Conservation (phyloP, 2,329 filamentous ascomycete genomes). For the Penicillium rolfsii region DNA sequence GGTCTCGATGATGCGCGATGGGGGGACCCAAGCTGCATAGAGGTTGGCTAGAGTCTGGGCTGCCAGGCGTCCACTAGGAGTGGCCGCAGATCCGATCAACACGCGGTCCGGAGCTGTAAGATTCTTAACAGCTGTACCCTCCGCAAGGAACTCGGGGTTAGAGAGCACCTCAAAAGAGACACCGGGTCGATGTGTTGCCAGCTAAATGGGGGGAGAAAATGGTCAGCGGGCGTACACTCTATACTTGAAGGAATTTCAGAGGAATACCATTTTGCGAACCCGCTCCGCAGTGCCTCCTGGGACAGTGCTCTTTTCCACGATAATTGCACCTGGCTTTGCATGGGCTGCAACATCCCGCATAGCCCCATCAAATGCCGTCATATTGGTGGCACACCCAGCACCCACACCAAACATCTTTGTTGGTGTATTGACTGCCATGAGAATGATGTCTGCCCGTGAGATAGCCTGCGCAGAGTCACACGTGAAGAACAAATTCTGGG, state of each 20-base stretch:
- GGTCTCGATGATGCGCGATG: constrained; percentile 68
- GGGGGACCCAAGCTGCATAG: constrained; percentile 72
- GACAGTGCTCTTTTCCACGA: constrained; percentile 82
- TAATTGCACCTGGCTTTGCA: constrained; percentile 68
- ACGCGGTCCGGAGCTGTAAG: constrained; percentile 72
- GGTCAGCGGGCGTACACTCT: constrained; percentile 7
- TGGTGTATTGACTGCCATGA: constrained; percentile 78
- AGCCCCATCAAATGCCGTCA: constrained; percentile 72
- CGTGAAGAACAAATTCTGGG: constrained; percentile 73
- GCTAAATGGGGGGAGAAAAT: constrained; percentile 19
- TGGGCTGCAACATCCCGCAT: constrained; percentile 68
- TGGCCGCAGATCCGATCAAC: constrained; percentile 70
- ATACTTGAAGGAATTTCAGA: not conserved
- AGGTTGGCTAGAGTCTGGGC: constrained; percentile 66
- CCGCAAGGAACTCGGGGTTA: constrained; percentile 80
- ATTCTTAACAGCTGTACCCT: constrained; percentile 74
- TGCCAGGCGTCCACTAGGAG: constrained; percentile 62
- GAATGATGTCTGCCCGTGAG: constrained; percentile 69
- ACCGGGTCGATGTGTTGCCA: constrained; percentile 55
- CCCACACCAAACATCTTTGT: constrained; percentile 73
- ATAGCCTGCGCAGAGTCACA: constrained; percentile 67
- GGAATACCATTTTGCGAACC: constrained; percentile 65
- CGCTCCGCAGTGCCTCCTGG: constrained; percentile 74
- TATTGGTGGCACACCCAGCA: constrained; percentile 71
- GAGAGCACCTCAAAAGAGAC: constrained; percentile 75